Evolutionary conservation across 169 alveolate genomes (phyloP), one percentile per base, ranked within the genome.

Genomic region (Ichthyophthirius multifiliis): DNA sequence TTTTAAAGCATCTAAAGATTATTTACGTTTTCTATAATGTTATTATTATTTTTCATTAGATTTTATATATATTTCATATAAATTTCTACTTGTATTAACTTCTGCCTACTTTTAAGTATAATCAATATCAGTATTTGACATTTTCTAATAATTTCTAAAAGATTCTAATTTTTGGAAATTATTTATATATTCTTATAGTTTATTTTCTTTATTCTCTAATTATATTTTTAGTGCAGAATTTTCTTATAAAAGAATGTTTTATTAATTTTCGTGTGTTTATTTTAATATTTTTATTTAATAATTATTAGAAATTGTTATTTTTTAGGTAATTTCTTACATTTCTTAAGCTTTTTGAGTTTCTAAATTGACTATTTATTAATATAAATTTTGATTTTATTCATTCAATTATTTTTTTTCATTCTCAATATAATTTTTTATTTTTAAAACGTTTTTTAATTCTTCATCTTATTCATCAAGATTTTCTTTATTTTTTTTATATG

Each of bases 321-420:
- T 81, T 12, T 39, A 39, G 67, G 82, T 81, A 48, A 71, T 71
- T 71, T 81, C 86, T 35, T 81, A 47, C 5, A 81, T 48, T 62
- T 81, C 86, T 73, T 71, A 48, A 71, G 65, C 65, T 43, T 73
- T 81, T 20, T 46, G 67, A 41, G 39, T 71, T 48, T 81, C 86
- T 6, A 71, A 47, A 20, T 34, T 15, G 9, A 71, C 41, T 45
- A 81, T 44, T 31, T 73, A 55, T n/a, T 81, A 74, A 6, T 47
- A 47, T 15, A 81, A 55, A 43, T 41, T 37, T 15, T 81, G 76
- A 48, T 47, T 81, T 23, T 81, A 81, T 37, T 41, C 67, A 46
- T 81, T 23, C 4, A 81, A 62, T 37, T 55, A 55, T 64, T 73
- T 81, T 32, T 32, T 27, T 20, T 71, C 67, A 9, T 31, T 16